Conservation (phyloP, 2,329 filamentous ascomycete species). For the Coleophoma cylindrospora region DNA sequence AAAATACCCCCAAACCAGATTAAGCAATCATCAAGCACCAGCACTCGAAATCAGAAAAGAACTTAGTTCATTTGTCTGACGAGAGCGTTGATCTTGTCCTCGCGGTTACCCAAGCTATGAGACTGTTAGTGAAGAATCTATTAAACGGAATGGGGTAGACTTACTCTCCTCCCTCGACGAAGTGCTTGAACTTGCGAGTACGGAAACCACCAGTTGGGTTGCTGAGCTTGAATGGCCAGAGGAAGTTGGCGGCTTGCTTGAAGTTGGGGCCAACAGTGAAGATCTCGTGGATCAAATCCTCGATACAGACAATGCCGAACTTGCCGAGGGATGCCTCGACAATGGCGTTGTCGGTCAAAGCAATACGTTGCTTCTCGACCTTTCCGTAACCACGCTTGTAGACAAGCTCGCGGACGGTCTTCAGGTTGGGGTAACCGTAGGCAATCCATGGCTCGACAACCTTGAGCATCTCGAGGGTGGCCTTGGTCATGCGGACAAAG, state of each 20-base stretch:
- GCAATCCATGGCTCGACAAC: slow-evolving; percentile 98
- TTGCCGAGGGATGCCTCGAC: slow-evolving; percentile 96
- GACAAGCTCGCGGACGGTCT: slow-evolving; percentile 97
- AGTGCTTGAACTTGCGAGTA: slow-evolving; percentile 92
- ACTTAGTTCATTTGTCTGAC: slow-evolving; percentile 97
- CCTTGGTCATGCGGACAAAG: slow-evolving; percentile 97
- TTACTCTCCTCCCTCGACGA: slow-evolving; percentile 90
- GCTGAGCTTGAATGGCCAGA: slow-evolving; percentile 99
- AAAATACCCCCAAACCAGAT: background rate
- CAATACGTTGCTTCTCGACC: slow-evolving; percentile 95
- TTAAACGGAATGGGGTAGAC: too few species aligned
- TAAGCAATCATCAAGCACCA: too few species aligned
- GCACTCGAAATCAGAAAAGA: background rate
- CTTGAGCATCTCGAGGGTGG: slow-evolving; percentile 94
- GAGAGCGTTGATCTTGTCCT: slow-evolving; percentile 92
- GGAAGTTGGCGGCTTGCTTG: slow-evolving; percentile 99
- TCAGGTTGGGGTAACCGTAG: slow-evolving; percentile 99
- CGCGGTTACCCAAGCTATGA: slow-evolving; percentile 75
- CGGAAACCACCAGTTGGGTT: slow-evolving; percentile 98
- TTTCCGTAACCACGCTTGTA: slow-evolving; percentile 99
- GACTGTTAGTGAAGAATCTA: too few species aligned
- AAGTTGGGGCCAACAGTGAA: slow-evolving; percentile 98
- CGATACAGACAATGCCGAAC: slow-evolving; percentile 98
- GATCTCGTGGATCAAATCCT: slow-evolving; percentile 99
- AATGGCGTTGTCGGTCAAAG: slow-evolving; percentile 95